A percentile compares a stretch with the other conserved stretches of the same genome.
Conservation (phyloP, 139 green algal species). For the Chlorella sp. region DNA sequence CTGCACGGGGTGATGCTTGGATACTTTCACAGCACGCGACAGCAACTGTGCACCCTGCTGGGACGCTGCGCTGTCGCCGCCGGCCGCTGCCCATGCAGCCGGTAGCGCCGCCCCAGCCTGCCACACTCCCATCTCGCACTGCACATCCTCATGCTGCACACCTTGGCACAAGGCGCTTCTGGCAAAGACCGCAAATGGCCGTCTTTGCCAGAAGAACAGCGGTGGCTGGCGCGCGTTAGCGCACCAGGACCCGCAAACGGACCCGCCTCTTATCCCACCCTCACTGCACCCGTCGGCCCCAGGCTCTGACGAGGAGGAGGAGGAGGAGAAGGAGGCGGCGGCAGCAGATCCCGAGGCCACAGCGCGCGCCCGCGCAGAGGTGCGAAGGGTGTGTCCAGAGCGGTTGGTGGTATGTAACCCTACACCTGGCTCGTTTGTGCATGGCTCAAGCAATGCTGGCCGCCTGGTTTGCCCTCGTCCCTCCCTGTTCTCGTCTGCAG, state of each 20-base stretch:
- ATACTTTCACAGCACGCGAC: constrained; percentile 17
- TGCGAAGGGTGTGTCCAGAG: constrained; percentile 31
- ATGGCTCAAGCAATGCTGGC: too few species aligned
- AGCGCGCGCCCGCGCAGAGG: constrained; percentile 33
- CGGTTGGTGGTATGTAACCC: too few species aligned
- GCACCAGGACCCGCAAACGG: not conserved
- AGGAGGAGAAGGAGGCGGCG: not conserved
- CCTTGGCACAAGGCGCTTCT: too few species aligned
- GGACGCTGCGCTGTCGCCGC: not conserved
- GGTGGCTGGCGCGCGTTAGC: too few species aligned
- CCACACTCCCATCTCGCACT: not conserved
- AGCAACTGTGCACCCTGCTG: not conserved
- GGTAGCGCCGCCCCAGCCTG: not conserved
- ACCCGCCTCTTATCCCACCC: not conserved
- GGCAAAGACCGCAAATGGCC: too few species aligned
- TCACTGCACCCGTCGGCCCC: too few species aligned
- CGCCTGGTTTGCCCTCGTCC: too few species aligned
- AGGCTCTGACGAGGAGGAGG: not conserved
- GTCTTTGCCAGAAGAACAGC: too few species aligned
- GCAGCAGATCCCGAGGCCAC: constrained; percentile 15
- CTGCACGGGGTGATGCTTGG: not conserved
- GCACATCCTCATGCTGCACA: not conserved
- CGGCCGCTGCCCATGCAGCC: not conserved
- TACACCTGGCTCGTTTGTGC: too few species aligned
- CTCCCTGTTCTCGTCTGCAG: too few species aligned